Percentiles rank a stretch among this genome's conserved stretches.
phyloP scores from a whole-genome alignment of 371 early-diverging fungal genomes.

The Actinomortierella wolfii region DNA sequence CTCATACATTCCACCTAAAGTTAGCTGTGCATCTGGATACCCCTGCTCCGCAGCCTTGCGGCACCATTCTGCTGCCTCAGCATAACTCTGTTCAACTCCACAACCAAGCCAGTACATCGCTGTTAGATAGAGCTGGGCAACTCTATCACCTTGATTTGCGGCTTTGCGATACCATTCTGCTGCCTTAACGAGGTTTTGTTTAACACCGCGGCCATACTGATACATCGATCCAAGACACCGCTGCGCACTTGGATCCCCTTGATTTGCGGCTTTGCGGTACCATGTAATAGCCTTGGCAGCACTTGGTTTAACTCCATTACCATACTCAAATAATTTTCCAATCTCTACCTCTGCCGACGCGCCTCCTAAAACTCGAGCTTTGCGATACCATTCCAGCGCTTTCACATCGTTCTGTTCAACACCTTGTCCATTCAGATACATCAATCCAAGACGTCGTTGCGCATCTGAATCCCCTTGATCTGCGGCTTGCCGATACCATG shows the following conservation, averaged over 20 bases:
- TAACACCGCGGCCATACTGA: slow-evolving; percentile 81
- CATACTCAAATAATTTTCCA: slow-evolving; percentile 82
- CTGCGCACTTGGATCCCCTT: slow-evolving; percentile 57
- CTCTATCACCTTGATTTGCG: slow-evolving; percentile 76
- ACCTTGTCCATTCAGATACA: slow-evolving; percentile 86
- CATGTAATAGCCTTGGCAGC: slow-evolving; percentile 68
- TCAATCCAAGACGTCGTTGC: too few relatives aligned
- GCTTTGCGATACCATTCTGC: slow-evolving; percentile 74
- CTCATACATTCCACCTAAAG: slow-evolving; percentile 76
- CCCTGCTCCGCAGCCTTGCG: slow-evolving; percentile 68
- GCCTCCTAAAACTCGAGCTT: slow-evolving; percentile 76
- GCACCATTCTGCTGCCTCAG: slow-evolving; percentile 79
- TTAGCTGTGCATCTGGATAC: slow-evolving; percentile 81
- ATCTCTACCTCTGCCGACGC: slow-evolving; percentile 74
- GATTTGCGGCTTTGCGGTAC: slow-evolving; percentile 76
- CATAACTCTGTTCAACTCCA: slow-evolving; percentile 66
- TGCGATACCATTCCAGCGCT: slow-evolving; percentile 76
- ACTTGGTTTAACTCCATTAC: slow-evolving; percentile 75
- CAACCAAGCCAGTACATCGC: slow-evolving; percentile 86
- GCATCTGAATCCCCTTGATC: too few relatives aligned
- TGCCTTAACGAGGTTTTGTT: slow-evolving; percentile 59
- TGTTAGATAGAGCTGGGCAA: slow-evolving; percentile 82
- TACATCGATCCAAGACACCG: slow-evolving; percentile 86
- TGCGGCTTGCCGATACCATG: too few relatives aligned
- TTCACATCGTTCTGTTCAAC: slow-evolving; percentile 63